phyloP scores from a whole-genome alignment of 139 green algal genomes.

The Chloropicon primus region DNA sequence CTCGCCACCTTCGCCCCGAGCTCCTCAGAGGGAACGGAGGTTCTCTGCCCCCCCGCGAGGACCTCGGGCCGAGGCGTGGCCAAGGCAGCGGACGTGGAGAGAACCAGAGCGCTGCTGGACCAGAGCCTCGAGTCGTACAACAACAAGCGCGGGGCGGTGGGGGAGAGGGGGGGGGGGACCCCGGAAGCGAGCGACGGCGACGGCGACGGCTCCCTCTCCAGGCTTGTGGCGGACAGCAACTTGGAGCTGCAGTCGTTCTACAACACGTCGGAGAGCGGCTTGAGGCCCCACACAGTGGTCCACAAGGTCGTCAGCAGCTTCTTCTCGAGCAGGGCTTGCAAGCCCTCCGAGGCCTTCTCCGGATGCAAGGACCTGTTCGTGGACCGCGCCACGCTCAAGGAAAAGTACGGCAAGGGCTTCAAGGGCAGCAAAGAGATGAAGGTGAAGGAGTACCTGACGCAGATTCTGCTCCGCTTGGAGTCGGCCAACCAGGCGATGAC shows the following conservation, averaged over 20 bases:
- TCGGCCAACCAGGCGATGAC: not conserved
- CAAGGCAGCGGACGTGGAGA: not conserved
- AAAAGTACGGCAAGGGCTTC: not conserved
- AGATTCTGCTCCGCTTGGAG: not conserved
- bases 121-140: not conserved
- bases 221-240: not conserved
- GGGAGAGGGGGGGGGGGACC: not conserved
- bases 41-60: not conserved
- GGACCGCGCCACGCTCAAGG: not conserved
- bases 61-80: not conserved
- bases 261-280: not conserved
- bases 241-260: not conserved
- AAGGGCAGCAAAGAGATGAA: not conserved
- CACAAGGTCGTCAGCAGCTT: not conserved
- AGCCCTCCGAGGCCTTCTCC: not conserved
- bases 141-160: not conserved
- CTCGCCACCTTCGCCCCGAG: not conserved
- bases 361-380: not conserved
- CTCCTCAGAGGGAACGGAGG: not conserved
- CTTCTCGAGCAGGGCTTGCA: not conserved
- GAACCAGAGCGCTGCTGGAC: not conserved
- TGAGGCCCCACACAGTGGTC: not conserved
- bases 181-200: not conserved
- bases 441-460: not conserved
- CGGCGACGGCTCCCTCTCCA: not conserved